A percentile compares a stretch with the other conserved stretches of the same genome.
phyloP scores from a whole-genome alignment of 2,329 filamentous ascomycete genomes.

The Penicillium sp. region DNA sequence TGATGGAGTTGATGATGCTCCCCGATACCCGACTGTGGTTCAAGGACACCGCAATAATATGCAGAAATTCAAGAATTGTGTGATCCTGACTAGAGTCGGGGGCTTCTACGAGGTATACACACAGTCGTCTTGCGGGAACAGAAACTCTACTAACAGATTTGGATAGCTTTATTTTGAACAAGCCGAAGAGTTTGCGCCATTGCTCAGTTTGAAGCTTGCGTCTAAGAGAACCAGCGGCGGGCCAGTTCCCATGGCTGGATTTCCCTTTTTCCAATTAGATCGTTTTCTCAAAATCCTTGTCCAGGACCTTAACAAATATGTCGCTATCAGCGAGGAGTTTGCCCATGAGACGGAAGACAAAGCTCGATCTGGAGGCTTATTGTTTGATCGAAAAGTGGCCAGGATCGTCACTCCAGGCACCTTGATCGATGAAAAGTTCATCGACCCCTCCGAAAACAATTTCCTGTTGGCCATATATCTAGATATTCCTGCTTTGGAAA shows the following conservation, averaged over 20 bases:
- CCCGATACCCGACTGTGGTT: slow-evolving; percentile 80
- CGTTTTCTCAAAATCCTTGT: slow-evolving; percentile 91
- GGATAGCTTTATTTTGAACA: slow-evolving; percentile 86
- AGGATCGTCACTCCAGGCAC: slow-evolving; percentile 93
- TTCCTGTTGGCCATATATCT: slow-evolving; percentile 82
- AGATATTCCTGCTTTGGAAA: slow-evolving; percentile 28
- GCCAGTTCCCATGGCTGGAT: slow-evolving; percentile 88
- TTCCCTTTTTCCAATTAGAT: slow-evolving; percentile 90
- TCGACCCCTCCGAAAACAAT: slow-evolving; percentile 91
- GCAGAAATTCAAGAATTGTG: slow-evolving; percentile 84
- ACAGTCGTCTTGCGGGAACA: background rate
- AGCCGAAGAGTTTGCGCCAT: slow-evolving; percentile 81
- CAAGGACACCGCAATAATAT: slow-evolving; percentile 87
- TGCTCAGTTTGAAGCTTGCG: slow-evolving; percentile 84
- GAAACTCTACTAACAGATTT: background rate
- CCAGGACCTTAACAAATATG: slow-evolving; percentile 84
- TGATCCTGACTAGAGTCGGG: slow-evolving; percentile 87
- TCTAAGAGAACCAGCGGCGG: slow-evolving; percentile 77
- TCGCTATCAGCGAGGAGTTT: slow-evolving; percentile 93
- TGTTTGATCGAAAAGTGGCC: slow-evolving; percentile 82
- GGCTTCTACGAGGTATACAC: slow-evolving; percentile 78
- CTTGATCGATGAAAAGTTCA: slow-evolving; percentile 94
- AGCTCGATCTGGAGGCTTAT: slow-evolving; percentile 71
- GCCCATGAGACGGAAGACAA: slow-evolving; percentile 69
- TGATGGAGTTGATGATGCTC: slow-evolving; percentile 48